phyloP scores from a whole-genome alignment of 805 yeast genomes.

The Clavispora phyllophila region DNA sequence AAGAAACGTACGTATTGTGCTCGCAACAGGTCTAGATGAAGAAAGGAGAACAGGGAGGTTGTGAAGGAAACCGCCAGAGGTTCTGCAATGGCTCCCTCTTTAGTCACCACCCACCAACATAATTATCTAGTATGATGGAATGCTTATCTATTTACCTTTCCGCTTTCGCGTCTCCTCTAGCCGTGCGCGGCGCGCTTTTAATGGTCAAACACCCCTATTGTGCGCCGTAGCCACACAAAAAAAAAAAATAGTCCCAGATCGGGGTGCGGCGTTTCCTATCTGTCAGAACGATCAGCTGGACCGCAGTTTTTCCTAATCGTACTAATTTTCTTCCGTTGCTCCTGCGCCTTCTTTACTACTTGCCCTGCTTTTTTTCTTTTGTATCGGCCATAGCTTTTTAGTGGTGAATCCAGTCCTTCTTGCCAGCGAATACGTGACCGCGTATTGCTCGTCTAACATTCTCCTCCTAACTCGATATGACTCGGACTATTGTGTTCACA shows the following conservation, averaged over 20 bases:
- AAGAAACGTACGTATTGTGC: background rate
- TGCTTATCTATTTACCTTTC: background rate
- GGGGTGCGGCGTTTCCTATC: constrained; percentile 1
- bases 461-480: background rate
- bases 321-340: background rate
- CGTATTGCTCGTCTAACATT: background rate
- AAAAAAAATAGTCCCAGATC: background rate
- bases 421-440: background rate
- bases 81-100: background rate
- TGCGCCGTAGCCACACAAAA: background rate
- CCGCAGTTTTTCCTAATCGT: background rate
- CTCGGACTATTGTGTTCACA: constrained; percentile 23
- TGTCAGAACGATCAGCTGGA: background rate
- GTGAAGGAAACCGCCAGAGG: background rate
- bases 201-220: background rate
- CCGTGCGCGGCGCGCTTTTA: constrained; percentile 1
- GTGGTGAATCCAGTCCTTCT: background rate
- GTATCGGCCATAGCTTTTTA: background rate
- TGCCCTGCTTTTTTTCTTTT: background rate
- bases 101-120: background rate
- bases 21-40: background rate
- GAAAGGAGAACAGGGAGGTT: background rate
- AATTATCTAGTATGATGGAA: background rate
- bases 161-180: background rate
- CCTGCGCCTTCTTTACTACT: background rate